Evolutionary conservation across 768 basidiomycete genomes (phyloP).

Genomic region (Butyriboletus loyo): DNA sequence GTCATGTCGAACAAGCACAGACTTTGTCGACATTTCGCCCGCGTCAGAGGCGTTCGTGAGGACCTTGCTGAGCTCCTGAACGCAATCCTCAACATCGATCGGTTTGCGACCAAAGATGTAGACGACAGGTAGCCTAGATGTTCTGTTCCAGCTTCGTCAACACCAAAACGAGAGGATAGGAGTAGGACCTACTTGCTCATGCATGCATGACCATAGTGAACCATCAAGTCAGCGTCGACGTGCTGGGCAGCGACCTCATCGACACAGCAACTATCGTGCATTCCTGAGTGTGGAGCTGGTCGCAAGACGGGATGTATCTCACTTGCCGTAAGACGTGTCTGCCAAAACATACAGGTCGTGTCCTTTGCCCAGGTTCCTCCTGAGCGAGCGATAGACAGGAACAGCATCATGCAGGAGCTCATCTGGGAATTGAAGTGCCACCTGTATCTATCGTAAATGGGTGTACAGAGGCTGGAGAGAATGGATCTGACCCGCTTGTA

Average conservation of each 20-base stretch:
- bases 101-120: slow-evolving; percentile 84
- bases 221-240: slow-evolving; percentile 83
- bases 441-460: slow-evolving; percentile 36
- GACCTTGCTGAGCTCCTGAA: slow-evolving; percentile 37
- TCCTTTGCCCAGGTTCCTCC: slow-evolving; percentile 39
- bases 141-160: slow-evolving; percentile 43
- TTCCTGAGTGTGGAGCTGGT: not conserved
- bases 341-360: slow-evolving; percentile 87
- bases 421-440: slow-evolving; percentile 95
- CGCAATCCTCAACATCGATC: slow-evolving; percentile 56
- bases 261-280: slow-evolving; percentile 73
- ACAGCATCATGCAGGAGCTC: slow-evolving; percentile 87
- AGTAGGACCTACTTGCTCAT: slow-evolving; percentile 71
- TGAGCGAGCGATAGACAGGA: slow-evolving; percentile 71
- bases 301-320: slow-evolving; percentile 11
- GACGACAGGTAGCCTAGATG: slow-evolving; percentile 82
- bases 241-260: slow-evolving; percentile 96
- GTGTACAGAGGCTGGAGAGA: not conserved
- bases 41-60: slow-evolving; percentile 20
- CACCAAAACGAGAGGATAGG: not conserved
- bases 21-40: slow-evolving; percentile 10
- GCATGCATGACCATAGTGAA: slow-evolving; percentile 97
- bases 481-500: slow-evolving; percentile 62
- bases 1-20: slow-evolving; percentile 66
- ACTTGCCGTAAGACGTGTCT: slow-evolving; percentile 98